Evolutionary conservation across 179 eudicot species (phyloP), one percentile per base, ranked within the genome.

Genomic region (Drosera spatulata): DNA sequence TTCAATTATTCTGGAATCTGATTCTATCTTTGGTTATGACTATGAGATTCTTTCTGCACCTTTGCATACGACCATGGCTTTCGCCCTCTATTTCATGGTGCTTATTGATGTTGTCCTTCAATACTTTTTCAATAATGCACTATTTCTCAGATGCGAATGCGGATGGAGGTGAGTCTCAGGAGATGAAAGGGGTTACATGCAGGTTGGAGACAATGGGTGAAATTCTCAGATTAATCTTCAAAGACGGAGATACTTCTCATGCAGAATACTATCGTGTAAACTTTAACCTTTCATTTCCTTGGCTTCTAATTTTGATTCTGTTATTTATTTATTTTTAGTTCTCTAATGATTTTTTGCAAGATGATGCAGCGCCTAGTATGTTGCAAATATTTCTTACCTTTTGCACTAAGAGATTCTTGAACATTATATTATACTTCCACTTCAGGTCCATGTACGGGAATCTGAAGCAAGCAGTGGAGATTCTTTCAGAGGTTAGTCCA

Each of bases 381-480:
- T 58, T 48, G 40, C 44, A 45, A 39, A 50, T 60, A 59, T n/a
- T 45, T 60, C 46, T 38, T 65, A 12, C 10, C 53, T 33, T 53
- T 59, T 15, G 45, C n/a, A 59, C 13, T 41, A 52, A 61, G 48
- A 42, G 47, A 42, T 50, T 7, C 33, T n/a, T 62, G 55, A 60
- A 39, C 59, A 48, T 45, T 72, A 9, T 22, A 41, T 68, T 13
- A 58, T 43, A 39, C 62, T 46, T 55, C 73, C 40, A 67, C 53
- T 73, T 55, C 76, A 91, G 98, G 77, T 91, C 56, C 99, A 93
- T 68, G 80, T 93, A 68, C 99, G 82, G 66, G 93, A 93, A 73
- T 84, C 84, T 67, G 63, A 68, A 55, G 64, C 72, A 51, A 79
- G 64, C 68, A 78, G 73, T 65, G 63, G 50, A 50, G 78, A 86